Percentiles rank a stretch among this genome's conserved stretches.
phyloP scores from a whole-genome alignment of 1,284 basidiomycete species.

The Vanrija pseudolonga region DNA sequence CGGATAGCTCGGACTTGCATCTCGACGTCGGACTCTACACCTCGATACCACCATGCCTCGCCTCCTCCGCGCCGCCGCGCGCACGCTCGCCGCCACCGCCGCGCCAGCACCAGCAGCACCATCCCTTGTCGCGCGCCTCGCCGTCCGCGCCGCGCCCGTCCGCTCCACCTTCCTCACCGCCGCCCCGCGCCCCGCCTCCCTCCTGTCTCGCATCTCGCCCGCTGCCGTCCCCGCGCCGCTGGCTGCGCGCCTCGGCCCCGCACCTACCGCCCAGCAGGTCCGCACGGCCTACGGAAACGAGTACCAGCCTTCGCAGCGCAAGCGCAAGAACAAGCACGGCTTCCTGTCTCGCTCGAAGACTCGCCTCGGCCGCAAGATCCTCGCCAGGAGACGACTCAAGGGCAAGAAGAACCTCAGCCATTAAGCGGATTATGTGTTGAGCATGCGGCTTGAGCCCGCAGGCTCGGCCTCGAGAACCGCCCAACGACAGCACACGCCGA shows the following conservation, averaged over 20 bases:
- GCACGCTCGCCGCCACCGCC: background rate
- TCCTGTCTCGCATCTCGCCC: constrained; percentile 11
- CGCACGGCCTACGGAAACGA: constrained; percentile 59
- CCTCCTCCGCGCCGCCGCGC: constrained; percentile 8
- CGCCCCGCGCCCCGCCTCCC: background rate
- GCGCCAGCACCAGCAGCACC: background rate
- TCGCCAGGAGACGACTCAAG: constrained; percentile 58
- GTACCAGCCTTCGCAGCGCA: constrained; percentile 84
- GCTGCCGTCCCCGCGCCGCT: background rate
- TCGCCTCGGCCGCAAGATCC: constrained; percentile 52
- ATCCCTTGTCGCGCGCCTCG: constrained; percentile 1
- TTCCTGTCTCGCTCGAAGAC: constrained; percentile 63
- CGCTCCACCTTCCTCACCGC: background rate
- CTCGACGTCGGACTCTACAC: background rate
- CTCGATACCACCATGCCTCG: constrained; percentile 10
- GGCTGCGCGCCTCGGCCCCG: background rate
- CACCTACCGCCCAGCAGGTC: constrained; percentile 18
- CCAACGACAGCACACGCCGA: too few species aligned
- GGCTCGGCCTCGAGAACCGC: too few species aligned
- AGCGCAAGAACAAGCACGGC: constrained; percentile 82
- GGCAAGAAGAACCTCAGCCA: constrained; percentile 61
- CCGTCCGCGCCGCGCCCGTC: constrained; percentile 4
- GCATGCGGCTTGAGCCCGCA: background rate
- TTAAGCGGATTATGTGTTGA: too few species aligned
- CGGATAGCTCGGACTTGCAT: background rate